Evolutionary conservation across 306 rosid genomes (phyloP).

Genomic region (Lupinus albus): DNA sequence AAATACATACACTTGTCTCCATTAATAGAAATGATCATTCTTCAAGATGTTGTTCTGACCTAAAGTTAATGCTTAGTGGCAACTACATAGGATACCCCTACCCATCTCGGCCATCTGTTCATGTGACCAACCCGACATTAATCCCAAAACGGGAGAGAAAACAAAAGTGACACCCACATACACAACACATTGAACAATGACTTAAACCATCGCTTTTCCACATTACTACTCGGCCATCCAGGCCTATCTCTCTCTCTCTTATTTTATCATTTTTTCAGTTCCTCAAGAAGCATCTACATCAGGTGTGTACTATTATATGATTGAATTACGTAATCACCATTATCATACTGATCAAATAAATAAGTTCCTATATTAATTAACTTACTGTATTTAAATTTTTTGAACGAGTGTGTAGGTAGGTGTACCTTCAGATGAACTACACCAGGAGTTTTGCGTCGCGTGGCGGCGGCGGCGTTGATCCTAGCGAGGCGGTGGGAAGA

Average conservation of each 20-base stretch:
- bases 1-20: too few relatives aligned
- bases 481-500: constrained; percentile 61
- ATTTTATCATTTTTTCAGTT: background rate
- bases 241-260: background rate
- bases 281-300: constrained; percentile 4
- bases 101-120: constrained; percentile 31
- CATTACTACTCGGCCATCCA: constrained; percentile 10
- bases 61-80: constrained; percentile 17
- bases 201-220: background rate
- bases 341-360: background rate
- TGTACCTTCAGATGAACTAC: constrained; percentile 91
- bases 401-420: background rate
- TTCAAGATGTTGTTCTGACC: too few relatives aligned
- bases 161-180: background rate
- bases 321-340: background rate
- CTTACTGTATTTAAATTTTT: too few relatives aligned
- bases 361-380: too few relatives aligned
- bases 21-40: too few relatives aligned
- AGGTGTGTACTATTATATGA: background rate
- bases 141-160: background rate
- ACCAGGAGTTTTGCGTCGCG: constrained; percentile 54
- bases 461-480: background rate
- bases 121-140: constrained; percentile 37
- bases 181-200: background rate
- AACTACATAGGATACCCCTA: constrained; percentile 6